A percentile compares a stretch with the other conserved stretches of the same genome.
These are phyloP conservation scores for Graphilbum sp. DNA, from an alignment of 2,329 filamentous ascomycete species.

Conservation along the genomic window DNA sequence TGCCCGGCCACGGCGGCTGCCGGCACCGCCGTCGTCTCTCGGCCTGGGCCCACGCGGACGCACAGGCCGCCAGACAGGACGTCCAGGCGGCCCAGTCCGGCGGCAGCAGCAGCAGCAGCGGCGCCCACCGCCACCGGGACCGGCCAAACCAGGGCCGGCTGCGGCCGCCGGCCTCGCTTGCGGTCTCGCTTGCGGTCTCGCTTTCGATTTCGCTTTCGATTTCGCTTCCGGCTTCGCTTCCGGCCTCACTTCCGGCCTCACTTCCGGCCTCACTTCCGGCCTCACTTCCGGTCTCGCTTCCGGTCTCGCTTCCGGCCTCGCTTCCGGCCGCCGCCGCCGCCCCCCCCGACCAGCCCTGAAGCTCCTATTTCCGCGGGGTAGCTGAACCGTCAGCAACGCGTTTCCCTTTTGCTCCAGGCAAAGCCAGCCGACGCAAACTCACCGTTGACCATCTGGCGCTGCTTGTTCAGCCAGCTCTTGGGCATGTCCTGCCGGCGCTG, in stretches of 20 bases:
- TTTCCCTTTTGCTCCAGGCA: too few relatives aligned
- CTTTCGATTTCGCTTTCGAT: too few relatives aligned
- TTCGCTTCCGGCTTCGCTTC: too few relatives aligned
- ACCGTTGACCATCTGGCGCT: conserved; percentile 56
- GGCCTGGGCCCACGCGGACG: neutral
- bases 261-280: too few relatives aligned
- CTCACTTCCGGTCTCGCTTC: neutral
- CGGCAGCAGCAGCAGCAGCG: neutral
- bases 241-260: too few relatives aligned
- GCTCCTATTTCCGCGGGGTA: conserved; percentile 10
- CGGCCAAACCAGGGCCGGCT: too few relatives aligned
- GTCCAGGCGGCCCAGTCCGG: neutral
- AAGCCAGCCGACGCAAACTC: conserved; percentile 8
- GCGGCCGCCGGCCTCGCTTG: too few relatives aligned
- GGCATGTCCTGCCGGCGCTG: conserved; percentile 59
- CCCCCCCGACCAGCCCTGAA: conserved; percentile 1
- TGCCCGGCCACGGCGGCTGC: too few relatives aligned
- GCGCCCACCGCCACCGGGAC: neutral
- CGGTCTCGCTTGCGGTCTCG: too few relatives aligned
- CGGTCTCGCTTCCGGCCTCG: neutral
- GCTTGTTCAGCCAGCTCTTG: conserved; percentile 72
- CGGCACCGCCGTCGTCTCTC: neutral
- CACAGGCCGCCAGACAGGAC: neutral
- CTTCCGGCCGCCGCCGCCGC: neutral
- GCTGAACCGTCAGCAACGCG: conserved; percentile 1